phyloP scores from a whole-genome alignment of 352 stramenopile species.

The Phytophthora citricola region DNA sequence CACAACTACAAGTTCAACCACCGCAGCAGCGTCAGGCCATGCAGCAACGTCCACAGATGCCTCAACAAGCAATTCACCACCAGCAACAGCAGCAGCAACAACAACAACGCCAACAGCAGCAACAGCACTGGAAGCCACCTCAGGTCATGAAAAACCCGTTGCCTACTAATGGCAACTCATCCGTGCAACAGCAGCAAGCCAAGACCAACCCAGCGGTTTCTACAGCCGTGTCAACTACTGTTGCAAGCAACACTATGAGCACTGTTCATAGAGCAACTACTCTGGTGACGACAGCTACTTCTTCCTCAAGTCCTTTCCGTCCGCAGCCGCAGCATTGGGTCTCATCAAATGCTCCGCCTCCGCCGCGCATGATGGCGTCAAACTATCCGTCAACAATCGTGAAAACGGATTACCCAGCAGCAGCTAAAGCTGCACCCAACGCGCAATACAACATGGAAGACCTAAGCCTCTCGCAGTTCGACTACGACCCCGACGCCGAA shows the following conservation, averaged over 20 bases:
- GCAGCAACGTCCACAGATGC: constrained; percentile 14
- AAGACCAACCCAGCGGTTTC: constrained; percentile 3
- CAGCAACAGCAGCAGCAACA: constrained; percentile 18
- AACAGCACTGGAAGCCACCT: constrained; percentile 41
- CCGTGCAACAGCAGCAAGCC: constrained; percentile 26
- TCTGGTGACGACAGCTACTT: background rate
- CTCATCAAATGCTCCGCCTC: constrained; percentile 52
- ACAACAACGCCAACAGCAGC: constrained; percentile 24
- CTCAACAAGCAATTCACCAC: constrained; percentile 9
- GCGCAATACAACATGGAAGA: constrained; percentile 80
- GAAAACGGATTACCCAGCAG: constrained; percentile 27
- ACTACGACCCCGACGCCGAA: constrained; percentile 65
- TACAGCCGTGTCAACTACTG: constrained; percentile 24
- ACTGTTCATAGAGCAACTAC: constrained; percentile 4
- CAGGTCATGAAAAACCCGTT: constrained; percentile 29
- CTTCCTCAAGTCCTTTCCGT: constrained; percentile 28
- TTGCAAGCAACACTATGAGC: constrained; percentile 28
- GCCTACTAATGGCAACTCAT: constrained; percentile 17
- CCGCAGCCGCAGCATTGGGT: constrained; percentile 34
- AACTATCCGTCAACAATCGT: constrained; percentile 33
- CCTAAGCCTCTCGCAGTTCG: constrained; percentile 86
- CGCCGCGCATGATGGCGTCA: constrained; percentile 44
- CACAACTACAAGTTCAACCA: constrained; percentile 7
- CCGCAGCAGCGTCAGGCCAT: constrained; percentile 7
- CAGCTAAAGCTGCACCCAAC: constrained; percentile 20